phyloP scores from a whole-genome alignment of 106 monocot genomes.

The Alisma plantagoaquatica region DNA sequence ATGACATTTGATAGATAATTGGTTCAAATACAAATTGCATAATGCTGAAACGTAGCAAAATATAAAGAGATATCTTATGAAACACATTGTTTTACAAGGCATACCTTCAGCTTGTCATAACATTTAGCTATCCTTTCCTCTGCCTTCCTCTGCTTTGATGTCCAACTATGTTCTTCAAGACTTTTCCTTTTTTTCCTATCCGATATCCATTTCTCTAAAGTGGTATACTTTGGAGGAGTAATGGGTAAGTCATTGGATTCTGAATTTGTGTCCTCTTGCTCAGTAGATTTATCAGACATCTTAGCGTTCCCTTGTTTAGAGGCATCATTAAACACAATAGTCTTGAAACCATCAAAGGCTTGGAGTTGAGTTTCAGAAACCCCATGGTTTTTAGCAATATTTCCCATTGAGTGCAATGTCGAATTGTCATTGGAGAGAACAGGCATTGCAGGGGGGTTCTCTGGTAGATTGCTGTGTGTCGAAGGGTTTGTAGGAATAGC shows the following conservation, averaged over 20 bases:
- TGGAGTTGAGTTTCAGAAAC: constrained; percentile 30
- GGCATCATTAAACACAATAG: constrained; percentile 22
- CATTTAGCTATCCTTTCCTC: constrained; percentile 52
- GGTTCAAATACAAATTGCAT: too few species aligned
- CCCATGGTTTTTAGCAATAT: constrained; percentile 21
- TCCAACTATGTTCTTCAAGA: constrained; percentile 53
- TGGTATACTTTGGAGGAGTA: constrained; percentile 76
- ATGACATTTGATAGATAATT: too few species aligned
- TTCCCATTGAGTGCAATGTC: constrained; percentile 18
- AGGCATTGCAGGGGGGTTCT: constrained; percentile 18
- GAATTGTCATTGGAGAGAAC: constrained; percentile 10
- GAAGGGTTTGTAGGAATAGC: neutral
- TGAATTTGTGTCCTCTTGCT: constrained; percentile 45
- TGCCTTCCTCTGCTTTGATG: constrained; percentile 61
- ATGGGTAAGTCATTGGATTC: constrained; percentile 20
- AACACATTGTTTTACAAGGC: too few species aligned
- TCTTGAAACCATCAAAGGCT: constrained; percentile 33
- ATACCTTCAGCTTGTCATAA: constrained; percentile 82
- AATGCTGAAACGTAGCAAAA: too few species aligned
- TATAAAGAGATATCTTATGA: too few species aligned
- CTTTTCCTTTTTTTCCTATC: constrained; percentile 55
- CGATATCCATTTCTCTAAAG: constrained; percentile 81
- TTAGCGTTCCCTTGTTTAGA: constrained; percentile 12
- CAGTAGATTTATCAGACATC: constrained; percentile 31
- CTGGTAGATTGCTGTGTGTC: too few species aligned